phyloP scores from a whole-genome alignment of 495 filamentous ascomycete species.

The Aspergillus biplanus region DNA sequence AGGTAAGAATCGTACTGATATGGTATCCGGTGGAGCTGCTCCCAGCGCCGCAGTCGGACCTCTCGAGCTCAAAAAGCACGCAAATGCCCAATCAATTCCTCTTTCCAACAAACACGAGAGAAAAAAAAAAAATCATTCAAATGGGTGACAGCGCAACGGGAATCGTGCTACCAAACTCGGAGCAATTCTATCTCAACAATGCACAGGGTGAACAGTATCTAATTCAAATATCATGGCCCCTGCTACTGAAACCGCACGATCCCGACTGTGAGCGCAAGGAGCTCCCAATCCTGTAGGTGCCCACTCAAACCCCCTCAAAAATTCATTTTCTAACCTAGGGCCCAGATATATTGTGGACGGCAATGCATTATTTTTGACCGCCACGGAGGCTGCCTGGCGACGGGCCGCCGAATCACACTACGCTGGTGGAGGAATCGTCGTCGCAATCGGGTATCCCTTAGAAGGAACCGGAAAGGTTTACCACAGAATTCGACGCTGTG shows the following conservation, averaged over 20 bases:
- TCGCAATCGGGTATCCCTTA: conserved; percentile 34
- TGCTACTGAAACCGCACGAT: conserved; percentile 23
- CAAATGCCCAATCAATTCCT: too few species aligned
- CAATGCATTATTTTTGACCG: conserved; percentile 34
- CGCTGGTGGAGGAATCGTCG: conserved; percentile 27
- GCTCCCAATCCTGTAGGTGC: conserved; percentile 29
- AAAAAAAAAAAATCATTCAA: too few species aligned
- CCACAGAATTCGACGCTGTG: conserved; percentile 21
- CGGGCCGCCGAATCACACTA: conserved; percentile 25
- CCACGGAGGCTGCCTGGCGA: conserved; percentile 32
- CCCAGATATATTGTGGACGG: conserved; percentile 35
- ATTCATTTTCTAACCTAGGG: not conserved
- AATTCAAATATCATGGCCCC: conserved; percentile 34
- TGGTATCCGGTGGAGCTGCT: too few species aligned
- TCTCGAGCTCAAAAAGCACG: too few species aligned
- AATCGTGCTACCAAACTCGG: conserved; percentile 30
- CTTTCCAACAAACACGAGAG: too few species aligned
- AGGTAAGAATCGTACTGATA: too few species aligned
- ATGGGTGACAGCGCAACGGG: conserved; percentile 11
- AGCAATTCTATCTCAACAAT: conserved; percentile 31
- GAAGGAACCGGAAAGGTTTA: conserved; percentile 23
- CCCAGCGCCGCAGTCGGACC: too few species aligned
- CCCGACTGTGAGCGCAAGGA: conserved; percentile 11
- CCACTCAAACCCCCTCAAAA: not conserved
- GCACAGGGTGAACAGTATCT: conserved; percentile 25